A percentile compares a stretch with the other conserved stretches of the same genome.
Evolutionary conservation across 176 grass and related monocot species (phyloP).

Genomic region (Elymus sibiricus): DNA sequence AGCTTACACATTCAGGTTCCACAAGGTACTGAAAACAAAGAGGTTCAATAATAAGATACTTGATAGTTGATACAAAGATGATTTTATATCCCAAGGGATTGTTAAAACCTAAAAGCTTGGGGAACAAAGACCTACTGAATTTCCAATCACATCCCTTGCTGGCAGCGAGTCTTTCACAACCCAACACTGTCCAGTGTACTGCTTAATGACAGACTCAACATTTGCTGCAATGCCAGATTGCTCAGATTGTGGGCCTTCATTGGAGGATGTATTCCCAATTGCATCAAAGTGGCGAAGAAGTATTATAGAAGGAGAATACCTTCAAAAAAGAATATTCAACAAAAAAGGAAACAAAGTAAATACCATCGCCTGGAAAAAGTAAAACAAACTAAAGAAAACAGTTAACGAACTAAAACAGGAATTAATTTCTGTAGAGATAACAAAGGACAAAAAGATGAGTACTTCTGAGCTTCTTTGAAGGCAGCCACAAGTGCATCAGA

Average conservation of each 20-base stretch:
- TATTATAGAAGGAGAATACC: slow-evolving; percentile 88
- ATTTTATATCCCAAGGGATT: slow-evolving; percentile 13
- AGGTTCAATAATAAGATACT: slow-evolving; percentile 13
- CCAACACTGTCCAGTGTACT: slow-evolving; percentile 62
- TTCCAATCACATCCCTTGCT: slow-evolving; percentile 41
- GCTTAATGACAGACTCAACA: slow-evolving; percentile 68
- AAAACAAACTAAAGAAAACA: slow-evolving; percentile 1
- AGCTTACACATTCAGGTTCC: slow-evolving; percentile 60
- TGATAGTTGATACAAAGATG: neutral
- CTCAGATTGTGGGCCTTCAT: slow-evolving; percentile 70
- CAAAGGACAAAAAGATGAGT: slow-evolving; percentile 29
- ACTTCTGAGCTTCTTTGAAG: slow-evolving; percentile 90
- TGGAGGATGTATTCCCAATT: slow-evolving; percentile 74
- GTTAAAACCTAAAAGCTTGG: neutral
- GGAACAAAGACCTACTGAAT: slow-evolving; percentile 42
- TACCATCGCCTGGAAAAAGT: neutral
- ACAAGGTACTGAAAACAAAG: slow-evolving; percentile 61
- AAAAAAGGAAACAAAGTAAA: slow-evolving; percentile 26
- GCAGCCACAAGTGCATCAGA: slow-evolving; percentile 69
- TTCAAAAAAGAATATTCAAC: slow-evolving; percentile 44
- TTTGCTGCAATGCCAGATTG: slow-evolving; percentile 71
- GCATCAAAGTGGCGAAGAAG: slow-evolving; percentile 83
- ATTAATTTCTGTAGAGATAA: neutral
- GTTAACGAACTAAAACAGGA: slow-evolving; percentile 14
- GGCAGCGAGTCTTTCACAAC: slow-evolving; percentile 37